Conservation (phyloP, 441 rosid genomes). For the Euphorbia corollata region DNA sequence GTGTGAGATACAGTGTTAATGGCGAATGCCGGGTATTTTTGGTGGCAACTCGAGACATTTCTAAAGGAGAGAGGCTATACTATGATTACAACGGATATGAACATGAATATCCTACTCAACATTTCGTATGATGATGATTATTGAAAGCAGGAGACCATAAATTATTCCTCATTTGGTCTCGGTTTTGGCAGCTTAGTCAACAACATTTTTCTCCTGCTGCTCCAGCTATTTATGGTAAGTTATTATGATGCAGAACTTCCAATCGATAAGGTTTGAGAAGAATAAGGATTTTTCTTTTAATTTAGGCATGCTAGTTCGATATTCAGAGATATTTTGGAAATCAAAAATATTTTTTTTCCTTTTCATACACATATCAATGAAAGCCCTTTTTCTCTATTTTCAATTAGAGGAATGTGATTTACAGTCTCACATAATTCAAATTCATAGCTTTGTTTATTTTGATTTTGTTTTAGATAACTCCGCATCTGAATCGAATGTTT, state of each 20-base stretch:
- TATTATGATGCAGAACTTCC: conserved; percentile 22
- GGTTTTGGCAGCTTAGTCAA: background rate
- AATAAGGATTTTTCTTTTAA: conserved; percentile 8
- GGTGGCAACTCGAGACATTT: conserved; percentile 82
- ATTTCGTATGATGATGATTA: conserved; percentile 52
- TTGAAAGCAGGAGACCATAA: background rate
- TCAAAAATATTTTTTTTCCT: background rate
- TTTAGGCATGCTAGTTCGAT: background rate
- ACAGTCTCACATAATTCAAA: background rate
- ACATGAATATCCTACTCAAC: conserved; percentile 88
- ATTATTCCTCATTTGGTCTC: conserved; percentile 25
- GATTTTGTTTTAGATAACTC: background rate
- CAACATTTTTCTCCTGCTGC: conserved; percentile 15
- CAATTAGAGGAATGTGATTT: no score
- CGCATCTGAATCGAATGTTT: background rate
- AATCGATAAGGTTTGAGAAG: conserved; percentile 19
- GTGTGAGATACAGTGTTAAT: conserved; percentile 75
- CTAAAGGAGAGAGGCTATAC: conserved; percentile 54
- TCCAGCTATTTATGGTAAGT: background rate
- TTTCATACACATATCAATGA: background rate
- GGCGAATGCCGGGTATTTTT: conserved; percentile 81
- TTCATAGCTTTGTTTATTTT: no score
- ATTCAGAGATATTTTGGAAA: background rate
- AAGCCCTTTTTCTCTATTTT: background rate
- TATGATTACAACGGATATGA: conserved; percentile 92